Evolutionary conservation across 345 rosid species (phyloP).

Genomic region (Trapa incisa): DNA sequence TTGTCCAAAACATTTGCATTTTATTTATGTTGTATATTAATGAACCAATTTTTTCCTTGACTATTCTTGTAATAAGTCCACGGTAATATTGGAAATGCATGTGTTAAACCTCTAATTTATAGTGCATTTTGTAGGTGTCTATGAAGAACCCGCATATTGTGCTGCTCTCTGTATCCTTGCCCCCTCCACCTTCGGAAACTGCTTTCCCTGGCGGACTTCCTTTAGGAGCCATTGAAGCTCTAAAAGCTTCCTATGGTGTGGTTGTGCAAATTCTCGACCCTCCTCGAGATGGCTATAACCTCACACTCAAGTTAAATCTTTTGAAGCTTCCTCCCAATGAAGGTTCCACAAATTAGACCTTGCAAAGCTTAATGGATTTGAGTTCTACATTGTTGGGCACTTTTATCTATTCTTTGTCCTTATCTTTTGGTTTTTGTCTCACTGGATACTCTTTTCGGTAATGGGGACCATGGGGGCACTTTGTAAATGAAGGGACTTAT

Average conservation of each 20-base stretch:
- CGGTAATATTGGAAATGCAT: neutral
- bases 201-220: slow-evolving; percentile 79
- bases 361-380: no score
- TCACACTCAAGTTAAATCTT: slow-evolving; percentile 78
- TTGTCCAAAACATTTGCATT: neutral
- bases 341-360: slow-evolving; percentile 43
- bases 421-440: neutral
- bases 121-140: slow-evolving; percentile 41
- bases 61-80: neutral
- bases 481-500: neutral
- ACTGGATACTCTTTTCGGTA: neutral
- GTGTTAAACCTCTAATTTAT: slow-evolving; percentile 4
- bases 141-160: slow-evolving; percentile 70
- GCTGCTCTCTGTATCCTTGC: slow-evolving; percentile 70
- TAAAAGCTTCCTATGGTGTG: slow-evolving; percentile 63
- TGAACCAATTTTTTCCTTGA: neutral
- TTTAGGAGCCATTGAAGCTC: slow-evolving; percentile 85
- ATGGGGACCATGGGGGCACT: neutral
- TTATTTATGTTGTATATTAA: neutral
- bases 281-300: slow-evolving; percentile 87
- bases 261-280: slow-evolving; percentile 93
- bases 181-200: slow-evolving; percentile 78
- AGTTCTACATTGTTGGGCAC: neutral
- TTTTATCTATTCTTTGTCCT: neutral
- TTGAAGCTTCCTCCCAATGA: slow-evolving; percentile 77